phyloP scores from a whole-genome alignment of 371 early-diverging fungal genomes.

The Lichtheimia hyalospora region DNA sequence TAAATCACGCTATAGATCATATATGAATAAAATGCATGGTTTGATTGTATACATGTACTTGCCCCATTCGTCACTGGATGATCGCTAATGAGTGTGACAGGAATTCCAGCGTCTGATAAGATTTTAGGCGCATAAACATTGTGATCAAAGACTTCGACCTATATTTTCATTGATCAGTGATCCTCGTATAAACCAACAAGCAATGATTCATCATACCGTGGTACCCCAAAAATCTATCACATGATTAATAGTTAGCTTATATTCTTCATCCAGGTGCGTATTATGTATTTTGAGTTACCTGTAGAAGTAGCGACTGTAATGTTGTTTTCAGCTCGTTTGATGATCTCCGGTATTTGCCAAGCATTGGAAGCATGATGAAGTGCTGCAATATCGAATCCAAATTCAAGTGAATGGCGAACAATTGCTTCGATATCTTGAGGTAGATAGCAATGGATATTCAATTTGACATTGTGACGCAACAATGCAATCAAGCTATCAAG shows the following conservation, averaged over 20 bases:
- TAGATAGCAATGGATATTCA: constrained; percentile 78
- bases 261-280: not conserved
- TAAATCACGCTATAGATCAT: constrained; percentile 52
- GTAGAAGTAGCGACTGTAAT: constrained; percentile 50
- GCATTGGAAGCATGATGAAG: constrained; percentile 86
- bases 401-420: constrained; percentile 74
- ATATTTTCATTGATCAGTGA: not conserved
- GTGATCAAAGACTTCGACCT: constrained; percentile 67
- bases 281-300: not conserved
- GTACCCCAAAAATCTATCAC: not conserved
- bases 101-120: constrained; percentile 70
- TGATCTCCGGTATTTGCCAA: constrained; percentile 65
- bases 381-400: constrained; percentile 70
- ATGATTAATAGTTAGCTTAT: not conserved
- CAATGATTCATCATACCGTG: not conserved
- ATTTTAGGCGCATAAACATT: constrained; percentile 63
- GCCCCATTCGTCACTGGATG: constrained; percentile 78
- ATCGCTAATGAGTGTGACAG: constrained; percentile 79
- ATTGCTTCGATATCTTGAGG: constrained; percentile 72
- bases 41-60: constrained; percentile 7
- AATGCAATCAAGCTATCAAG: constrained; percentile 66
- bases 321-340: constrained; percentile 61
- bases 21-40: not conserved
- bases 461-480: constrained; percentile 67
- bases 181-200: too few relatives aligned